Percentiles rank a stretch among this genome's conserved stretches.
These are phyloP conservation scores for Boletus reticuloceps DNA, from an alignment of 768 basidiomycete species.

Conservation along the genomic window DNA sequence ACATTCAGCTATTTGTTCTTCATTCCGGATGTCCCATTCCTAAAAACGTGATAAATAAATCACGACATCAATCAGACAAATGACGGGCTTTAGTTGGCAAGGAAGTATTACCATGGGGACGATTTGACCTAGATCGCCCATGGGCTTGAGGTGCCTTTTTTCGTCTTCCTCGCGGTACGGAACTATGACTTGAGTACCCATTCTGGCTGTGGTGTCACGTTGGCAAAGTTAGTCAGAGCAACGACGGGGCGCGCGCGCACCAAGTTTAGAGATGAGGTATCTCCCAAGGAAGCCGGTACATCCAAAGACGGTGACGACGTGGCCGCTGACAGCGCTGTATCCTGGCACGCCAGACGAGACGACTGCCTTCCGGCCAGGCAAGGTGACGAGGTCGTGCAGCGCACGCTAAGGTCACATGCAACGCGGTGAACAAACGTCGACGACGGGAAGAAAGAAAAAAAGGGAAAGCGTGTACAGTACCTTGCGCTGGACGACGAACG, in stretches of 20 bases:
- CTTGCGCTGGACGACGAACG: slow-evolving; percentile 45
- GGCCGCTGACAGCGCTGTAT: slow-evolving; percentile 85
- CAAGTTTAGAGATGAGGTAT: slow-evolving; percentile 92
- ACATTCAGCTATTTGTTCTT: slow-evolving; percentile 90
- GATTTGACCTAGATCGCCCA: slow-evolving; percentile 96
- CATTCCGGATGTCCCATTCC: slow-evolving; percentile 96
- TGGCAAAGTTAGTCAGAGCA: background rate
- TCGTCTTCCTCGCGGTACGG: slow-evolving; percentile 96
- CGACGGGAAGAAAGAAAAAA: background rate
- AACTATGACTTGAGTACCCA: slow-evolving; percentile 90
- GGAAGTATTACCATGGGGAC: slow-evolving; percentile 74
- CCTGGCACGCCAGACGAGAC: slow-evolving; percentile 77
- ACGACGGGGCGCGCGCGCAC: slow-evolving; percentile 37
- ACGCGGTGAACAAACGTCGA: background rate
- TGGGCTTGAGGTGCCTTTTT: slow-evolving; percentile 83
- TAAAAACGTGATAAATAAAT: slow-evolving; percentile 30
- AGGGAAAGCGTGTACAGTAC: slow-evolving; percentile 23
- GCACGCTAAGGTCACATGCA: slow-evolving; percentile 49
- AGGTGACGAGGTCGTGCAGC: slow-evolving; percentile 66
- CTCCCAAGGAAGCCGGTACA: slow-evolving; percentile 93
- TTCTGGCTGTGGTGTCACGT: slow-evolving; percentile 60
- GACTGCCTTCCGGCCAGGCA: slow-evolving; percentile 61
- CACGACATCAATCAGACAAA: slow-evolving; percentile 28
- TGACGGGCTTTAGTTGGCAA: slow-evolving; percentile 4
- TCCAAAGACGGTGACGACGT: slow-evolving; percentile 95